Conservation (phyloP, 148 eudicot species). For the Vaccinium myrtillus region DNA sequence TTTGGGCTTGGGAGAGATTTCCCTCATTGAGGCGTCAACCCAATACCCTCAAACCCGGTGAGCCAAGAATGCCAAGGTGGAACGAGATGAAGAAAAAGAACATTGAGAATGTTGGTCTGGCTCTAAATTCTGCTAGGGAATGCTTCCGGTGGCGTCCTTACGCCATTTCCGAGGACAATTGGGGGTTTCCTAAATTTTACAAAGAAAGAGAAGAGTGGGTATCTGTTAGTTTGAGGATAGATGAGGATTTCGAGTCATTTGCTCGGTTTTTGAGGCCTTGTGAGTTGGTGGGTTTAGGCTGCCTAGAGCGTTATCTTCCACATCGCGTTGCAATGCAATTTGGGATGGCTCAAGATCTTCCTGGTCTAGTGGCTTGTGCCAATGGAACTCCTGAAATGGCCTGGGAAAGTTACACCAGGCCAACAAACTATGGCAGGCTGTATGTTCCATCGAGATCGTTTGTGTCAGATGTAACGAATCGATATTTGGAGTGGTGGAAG, state of each 20-base stretch:
- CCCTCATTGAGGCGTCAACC: constrained; percentile 34
- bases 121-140: not conserved
- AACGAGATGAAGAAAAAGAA: constrained; percentile 9
- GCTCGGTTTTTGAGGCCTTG: constrained; percentile 31
- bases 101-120: not conserved
- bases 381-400: constrained; percentile 18
- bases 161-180: not conserved
- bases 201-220: constrained; percentile 20
- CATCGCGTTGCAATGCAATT: constrained; percentile 53
- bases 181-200: constrained; percentile 24
- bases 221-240: constrained; percentile 16
- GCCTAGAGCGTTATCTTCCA: constrained; percentile 43
- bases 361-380: not conserved
- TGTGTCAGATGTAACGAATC: constrained; percentile 13
- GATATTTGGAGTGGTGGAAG: constrained; percentile 12
- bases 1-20: constrained; percentile 72
- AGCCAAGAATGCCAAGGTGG: constrained; percentile 49
- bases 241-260: constrained; percentile 25
- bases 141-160: constrained; percentile 46
- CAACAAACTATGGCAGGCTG: constrained; percentile 11
- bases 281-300: constrained; percentile 45
- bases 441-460: constrained; percentile 13
- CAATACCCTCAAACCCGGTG: constrained; percentile 11
- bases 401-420: constrained; percentile 19
- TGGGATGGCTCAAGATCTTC: constrained; percentile 54